These are phyloP conservation scores for Pyropia yezoensis DNA, from an alignment of 23 red algal genomes.

Conservation along the genomic window DNA sequence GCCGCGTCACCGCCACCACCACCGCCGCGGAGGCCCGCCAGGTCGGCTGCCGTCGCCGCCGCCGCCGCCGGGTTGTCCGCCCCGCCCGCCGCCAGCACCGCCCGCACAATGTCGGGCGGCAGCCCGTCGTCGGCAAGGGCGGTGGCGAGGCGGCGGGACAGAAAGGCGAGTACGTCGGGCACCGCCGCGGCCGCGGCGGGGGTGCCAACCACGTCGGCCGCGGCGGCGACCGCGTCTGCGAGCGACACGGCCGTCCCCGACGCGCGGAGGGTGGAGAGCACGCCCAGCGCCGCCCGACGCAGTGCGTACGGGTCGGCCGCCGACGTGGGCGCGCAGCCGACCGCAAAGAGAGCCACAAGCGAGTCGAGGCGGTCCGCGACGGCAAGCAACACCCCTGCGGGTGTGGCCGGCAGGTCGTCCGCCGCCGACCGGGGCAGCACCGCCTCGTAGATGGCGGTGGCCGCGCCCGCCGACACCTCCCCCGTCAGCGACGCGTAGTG, in stretches of 20 bases:
- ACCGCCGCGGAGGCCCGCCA: constrained; percentile 14
- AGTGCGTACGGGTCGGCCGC: constrained; percentile 85
- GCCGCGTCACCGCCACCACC: constrained; percentile 1
- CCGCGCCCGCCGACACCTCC: constrained; percentile 27
- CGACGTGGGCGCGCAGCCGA: constrained; percentile 75
- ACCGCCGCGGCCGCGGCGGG: constrained; percentile 4
- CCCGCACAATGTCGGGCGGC: constrained; percentile 60
- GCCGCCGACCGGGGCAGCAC: constrained; percentile 65
- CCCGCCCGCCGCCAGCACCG: constrained; percentile 26
- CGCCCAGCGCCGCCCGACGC: constrained; percentile 72
- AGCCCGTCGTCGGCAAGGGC: constrained; percentile 42
- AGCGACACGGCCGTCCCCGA: constrained; percentile 34
- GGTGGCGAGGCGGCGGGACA: constrained; percentile 42
- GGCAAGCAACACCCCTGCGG: constrained; percentile 35
- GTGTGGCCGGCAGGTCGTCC: constrained; percentile 51
- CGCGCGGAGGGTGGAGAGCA: constrained; percentile 58
- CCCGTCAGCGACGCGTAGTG: constrained; percentile 75
- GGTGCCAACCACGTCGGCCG: constrained; percentile 5
- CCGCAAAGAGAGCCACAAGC: constrained; percentile 76
- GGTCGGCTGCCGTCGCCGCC: background rate
- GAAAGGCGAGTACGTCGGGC: constrained; percentile 24
- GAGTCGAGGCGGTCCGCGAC: constrained; percentile 91
- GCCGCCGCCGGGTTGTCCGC: constrained; percentile 17
- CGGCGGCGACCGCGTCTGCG: constrained; percentile 2
- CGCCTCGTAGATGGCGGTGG: constrained; percentile 69